Conservation (phyloP, 306 rosid species). For the Quercus bicolor region DNA sequence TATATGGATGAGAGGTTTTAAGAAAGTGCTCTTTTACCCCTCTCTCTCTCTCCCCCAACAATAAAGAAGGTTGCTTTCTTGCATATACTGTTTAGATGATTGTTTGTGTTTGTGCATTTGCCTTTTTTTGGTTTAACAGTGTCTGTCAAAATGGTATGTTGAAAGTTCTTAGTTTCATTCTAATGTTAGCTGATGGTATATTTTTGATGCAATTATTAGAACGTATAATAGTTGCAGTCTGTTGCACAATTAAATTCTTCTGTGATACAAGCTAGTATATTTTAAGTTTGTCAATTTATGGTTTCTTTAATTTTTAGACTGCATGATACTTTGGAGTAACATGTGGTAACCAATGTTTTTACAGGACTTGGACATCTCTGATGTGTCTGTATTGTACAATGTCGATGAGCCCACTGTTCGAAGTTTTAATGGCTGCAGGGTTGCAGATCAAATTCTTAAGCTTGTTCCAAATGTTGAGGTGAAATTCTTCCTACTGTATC, state of each 20-base stretch:
- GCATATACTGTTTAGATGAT: neutral
- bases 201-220: neutral
- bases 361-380: conserved; percentile 84
- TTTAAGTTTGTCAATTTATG: neutral
- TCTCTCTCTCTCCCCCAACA: neutral
- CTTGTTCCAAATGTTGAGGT: conserved; percentile 96
- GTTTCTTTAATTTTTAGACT: neutral
- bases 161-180: neutral
- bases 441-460: conserved; percentile 96
- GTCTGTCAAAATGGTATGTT: neutral
- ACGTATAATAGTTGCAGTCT: neutral
- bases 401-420: conserved; percentile 94
- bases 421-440: conserved; percentile 95
- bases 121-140: too few relatives aligned
- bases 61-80: neutral
- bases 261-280: neutral
- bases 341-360: conserved; percentile 16
- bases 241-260: neutral
- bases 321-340: conserved; percentile 8
- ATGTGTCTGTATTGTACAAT: conserved; percentile 55
- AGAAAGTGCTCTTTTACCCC: too few relatives aligned
- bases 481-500: neutral
- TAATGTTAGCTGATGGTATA: neutral
- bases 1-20: neutral
- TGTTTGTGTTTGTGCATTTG: too few relatives aligned